Percentiles rank a stretch among this genome's conserved stretches.
phyloP scores from a whole-genome alignment of 2,329 filamentous ascomycete species.

The Grosmannia serpens region DNA sequence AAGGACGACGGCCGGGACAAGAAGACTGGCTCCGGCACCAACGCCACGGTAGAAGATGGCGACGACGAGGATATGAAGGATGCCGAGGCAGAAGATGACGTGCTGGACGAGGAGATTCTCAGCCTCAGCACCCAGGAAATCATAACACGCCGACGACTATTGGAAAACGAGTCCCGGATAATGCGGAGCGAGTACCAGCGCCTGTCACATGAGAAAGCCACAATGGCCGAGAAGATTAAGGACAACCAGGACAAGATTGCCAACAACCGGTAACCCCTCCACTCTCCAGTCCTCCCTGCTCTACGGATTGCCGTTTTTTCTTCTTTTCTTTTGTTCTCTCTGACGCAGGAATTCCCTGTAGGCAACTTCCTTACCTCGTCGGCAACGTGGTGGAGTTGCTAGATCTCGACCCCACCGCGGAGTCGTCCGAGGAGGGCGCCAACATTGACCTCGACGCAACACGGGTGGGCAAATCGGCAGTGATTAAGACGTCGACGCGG shows the following conservation, averaged over 20 bases:
- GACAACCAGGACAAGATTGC: slow-evolving; percentile 98
- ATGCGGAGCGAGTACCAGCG: slow-evolving; percentile 97
- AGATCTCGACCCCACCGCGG: slow-evolving; percentile 89
- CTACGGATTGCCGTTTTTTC: background rate
- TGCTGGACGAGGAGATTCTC: slow-evolving; percentile 88
- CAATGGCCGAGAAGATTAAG: slow-evolving; percentile 98
- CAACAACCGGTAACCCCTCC: slow-evolving; percentile 66
- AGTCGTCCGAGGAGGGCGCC: slow-evolving; percentile 93
- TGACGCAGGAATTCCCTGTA: slow-evolving; percentile 23
- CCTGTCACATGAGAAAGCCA: slow-evolving; percentile 85
- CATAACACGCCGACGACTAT: slow-evolving; percentile 73
- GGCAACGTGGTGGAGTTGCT: slow-evolving; percentile 97
- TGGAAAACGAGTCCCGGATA: slow-evolving; percentile 96
- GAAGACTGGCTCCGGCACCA: slow-evolving; percentile 22
- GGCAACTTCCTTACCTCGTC: slow-evolving; percentile 94
- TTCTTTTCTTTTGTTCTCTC: too few relatives aligned
- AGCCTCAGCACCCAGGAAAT: slow-evolving; percentile 92
- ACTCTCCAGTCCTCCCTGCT: background rate
- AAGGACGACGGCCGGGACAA: slow-evolving; percentile 21
- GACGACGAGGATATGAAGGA: slow-evolving; percentile 90
- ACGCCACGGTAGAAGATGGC: slow-evolving; percentile 35
- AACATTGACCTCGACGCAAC: slow-evolving; percentile 98
- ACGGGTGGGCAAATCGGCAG: slow-evolving; percentile 91
- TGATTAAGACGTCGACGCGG: slow-evolving; percentile 97
- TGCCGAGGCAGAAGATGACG: slow-evolving; percentile 59